phyloP scores from a whole-genome alignment of 2,329 filamentous ascomycete species.

The Tolypocladium endophyticum region DNA sequence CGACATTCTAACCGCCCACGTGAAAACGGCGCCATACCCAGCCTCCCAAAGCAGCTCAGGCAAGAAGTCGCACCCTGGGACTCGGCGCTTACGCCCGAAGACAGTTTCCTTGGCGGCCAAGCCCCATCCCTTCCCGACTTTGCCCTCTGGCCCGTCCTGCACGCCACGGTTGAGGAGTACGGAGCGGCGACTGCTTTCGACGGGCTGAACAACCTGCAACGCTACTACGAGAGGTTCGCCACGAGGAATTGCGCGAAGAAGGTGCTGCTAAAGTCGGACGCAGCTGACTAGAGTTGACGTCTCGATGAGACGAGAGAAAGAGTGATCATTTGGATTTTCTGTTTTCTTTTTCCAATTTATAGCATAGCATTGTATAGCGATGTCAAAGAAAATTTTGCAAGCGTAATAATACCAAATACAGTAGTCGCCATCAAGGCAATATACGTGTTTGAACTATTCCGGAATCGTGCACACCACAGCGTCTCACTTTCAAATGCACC shows the following conservation, averaged over 20 bases:
- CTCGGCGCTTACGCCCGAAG: slow-evolving; percentile 11
- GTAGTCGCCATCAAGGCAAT: background rate
- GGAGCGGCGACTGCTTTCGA: slow-evolving; percentile 18
- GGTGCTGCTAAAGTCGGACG: slow-evolving; percentile 8
- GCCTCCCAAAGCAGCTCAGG: slow-evolving; percentile 11
- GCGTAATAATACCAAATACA: background rate
- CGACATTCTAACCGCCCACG: background rate
- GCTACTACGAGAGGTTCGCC: slow-evolving; percentile 25
- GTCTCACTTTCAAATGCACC: background rate
- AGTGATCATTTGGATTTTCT: background rate
- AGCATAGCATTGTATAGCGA: background rate
- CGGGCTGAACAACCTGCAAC: slow-evolving; percentile 17
- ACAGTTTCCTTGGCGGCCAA: slow-evolving; percentile 34
- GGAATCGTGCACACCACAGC: background rate
- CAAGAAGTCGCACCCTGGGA: slow-evolving; percentile 31
- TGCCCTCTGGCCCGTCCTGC: slow-evolving; percentile 45
- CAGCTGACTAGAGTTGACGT: background rate
- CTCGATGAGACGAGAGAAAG: background rate
- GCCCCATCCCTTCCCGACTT: slow-evolving; percentile 39
- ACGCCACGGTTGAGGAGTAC: slow-evolving; percentile 28
- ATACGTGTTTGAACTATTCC: background rate
- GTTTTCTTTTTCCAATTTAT: no score
- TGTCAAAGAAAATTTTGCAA: background rate
- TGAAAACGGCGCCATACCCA: background rate
- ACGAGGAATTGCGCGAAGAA: slow-evolving; percentile 11